Percentiles rank a stretch among this genome's conserved stretches.
These are phyloP conservation scores for Pinus albicaulis DNA, from an alignment of 75 land plant genomes.

Conservation along the genomic window DNA sequence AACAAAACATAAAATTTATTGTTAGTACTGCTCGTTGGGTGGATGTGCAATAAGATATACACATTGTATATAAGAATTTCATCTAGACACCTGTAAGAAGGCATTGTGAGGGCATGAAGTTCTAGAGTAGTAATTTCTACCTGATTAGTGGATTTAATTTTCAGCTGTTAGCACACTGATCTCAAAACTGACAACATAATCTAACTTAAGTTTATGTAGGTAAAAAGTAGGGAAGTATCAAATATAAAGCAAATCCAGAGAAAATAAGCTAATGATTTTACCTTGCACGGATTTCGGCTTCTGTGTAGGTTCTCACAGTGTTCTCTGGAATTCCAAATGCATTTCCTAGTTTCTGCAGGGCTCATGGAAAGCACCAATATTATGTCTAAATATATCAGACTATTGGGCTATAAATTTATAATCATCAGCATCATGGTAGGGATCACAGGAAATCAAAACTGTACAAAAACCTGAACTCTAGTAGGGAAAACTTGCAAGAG, in stretches of 20 bases:
- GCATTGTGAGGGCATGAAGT: neutral
- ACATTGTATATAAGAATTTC: neutral
- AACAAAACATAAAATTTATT: neutral
- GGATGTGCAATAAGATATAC: neutral
- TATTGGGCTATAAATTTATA: neutral
- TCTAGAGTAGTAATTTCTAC: neutral
- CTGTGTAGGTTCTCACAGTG: conserved; percentile 84
- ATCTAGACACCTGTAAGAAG: neutral
- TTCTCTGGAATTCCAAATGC: conserved; percentile 88
- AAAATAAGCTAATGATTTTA: conserved; percentile 18
- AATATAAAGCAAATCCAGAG: neutral
- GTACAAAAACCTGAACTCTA: conserved; percentile 63
- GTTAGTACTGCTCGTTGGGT: neutral
- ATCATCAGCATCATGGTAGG: neutral
- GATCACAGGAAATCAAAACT: neutral
- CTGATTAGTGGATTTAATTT: conserved; percentile 1
- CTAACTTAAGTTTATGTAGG: neutral
- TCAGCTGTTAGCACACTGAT: neutral
- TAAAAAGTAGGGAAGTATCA: neutral
- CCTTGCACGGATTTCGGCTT: conserved; percentile 99
- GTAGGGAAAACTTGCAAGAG: conserved; percentile 79
- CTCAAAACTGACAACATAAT: neutral
- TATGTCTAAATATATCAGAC: neutral
- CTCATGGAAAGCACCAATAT: neutral
- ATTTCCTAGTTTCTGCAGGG: conserved; percentile 72